Evolutionary conservation across 768 basidiomycete genomes (phyloP), one percentile per base, ranked within the genome.

Genomic region (Phylloporus arenicola): DNA sequence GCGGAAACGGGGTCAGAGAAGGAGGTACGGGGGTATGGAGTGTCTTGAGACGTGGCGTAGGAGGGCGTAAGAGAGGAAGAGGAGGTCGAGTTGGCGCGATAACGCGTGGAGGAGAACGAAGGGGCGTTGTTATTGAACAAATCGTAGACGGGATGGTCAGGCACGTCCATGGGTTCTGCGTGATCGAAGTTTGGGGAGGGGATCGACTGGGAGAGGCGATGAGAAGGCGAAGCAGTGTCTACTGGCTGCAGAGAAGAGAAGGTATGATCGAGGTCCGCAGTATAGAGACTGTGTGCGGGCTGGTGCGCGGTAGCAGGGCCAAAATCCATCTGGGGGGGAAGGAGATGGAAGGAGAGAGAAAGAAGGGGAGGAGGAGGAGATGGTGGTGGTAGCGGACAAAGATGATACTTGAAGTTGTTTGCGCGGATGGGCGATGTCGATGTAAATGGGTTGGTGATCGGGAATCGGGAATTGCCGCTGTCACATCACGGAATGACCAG

Each of bases 51-150:
- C 51, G 84, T 75, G 42, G 65, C 66, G 62, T 81, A 84, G 53
- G 64, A 68, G 40, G 77, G 78, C n/a, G 72, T 76, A 10, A 84
- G 72, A n/a, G 83, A 84, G 7, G 83, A 82, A 20, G 83, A 81
- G 0, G 85, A 85, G 45, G 84, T 83, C 29, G 82, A 82, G 72
- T 84, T 85, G 39, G 82, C 74, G 52, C 83, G 80, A 70, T 87
- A 87, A 59, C 84, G 81, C 51, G 79, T 73, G 40, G 79, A 76
- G 44, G 70, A 67, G 62, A 82, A 81, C 7, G 78, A 69, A 55
- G 57, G 44, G 35, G 69, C 64, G 42, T 75, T 72, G 64, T 72
- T 73, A 50, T 77, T 72, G 68, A 86, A 87, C 45, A 88, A 66
- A 64, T 84, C 80, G 68, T 86, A 89, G 53, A 70, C 68, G 12